Percentiles rank a stretch among this genome's conserved stretches.
Conservation (phyloP, 2,329 filamentous ascomycete species). For the Cordyceps tenuipes region DNA sequence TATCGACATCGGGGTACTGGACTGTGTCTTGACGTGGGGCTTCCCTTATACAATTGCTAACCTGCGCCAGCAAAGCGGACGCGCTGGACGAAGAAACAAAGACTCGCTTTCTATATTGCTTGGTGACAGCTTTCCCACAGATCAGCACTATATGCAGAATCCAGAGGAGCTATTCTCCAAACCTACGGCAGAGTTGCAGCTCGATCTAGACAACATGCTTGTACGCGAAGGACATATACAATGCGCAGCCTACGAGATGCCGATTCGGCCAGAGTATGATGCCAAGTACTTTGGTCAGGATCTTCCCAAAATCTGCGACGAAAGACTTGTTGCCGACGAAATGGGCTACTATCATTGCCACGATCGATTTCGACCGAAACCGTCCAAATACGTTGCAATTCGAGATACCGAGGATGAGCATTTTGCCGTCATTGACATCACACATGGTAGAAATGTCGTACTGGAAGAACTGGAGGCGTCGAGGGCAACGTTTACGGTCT, state of each 20-base stretch:
- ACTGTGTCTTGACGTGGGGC: constrained; percentile 87
- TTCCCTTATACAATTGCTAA: constrained; percentile 97
- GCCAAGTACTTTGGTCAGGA: constrained; percentile 69
- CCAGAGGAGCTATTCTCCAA: constrained; percentile 89
- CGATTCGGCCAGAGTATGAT: constrained; percentile 72
- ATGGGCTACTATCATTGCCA: constrained; percentile 86
- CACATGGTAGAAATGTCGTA: constrained; percentile 71
- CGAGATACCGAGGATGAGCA: constrained; percentile 83
- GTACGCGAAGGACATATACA: constrained; percentile 91
- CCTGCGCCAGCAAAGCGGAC: constrained; percentile 85
- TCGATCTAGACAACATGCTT: constrained; percentile 86
- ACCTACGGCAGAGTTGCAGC: constrained; percentile 79
- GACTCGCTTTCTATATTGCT: constrained; percentile 87
- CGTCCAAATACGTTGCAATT: constrained; percentile 76
- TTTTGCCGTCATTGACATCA: constrained; percentile 87
- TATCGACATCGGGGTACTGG: constrained; percentile 88
- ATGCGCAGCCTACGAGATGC: constrained; percentile 92
- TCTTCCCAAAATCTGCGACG: constrained; percentile 60
- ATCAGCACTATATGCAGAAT: constrained; percentile 96
- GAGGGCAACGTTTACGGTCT: constrained; percentile 90
- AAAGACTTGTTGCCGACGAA: constrained; percentile 65
- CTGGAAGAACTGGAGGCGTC: constrained; percentile 94
- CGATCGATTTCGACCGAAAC: constrained; percentile 75
- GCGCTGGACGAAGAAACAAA: constrained; percentile 84
- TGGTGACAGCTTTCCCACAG: constrained; percentile 80